Evolutionary conservation across 2,329 filamentous ascomycete genomes (phyloP).

Genomic region (Chaetomium sp.): DNA sequence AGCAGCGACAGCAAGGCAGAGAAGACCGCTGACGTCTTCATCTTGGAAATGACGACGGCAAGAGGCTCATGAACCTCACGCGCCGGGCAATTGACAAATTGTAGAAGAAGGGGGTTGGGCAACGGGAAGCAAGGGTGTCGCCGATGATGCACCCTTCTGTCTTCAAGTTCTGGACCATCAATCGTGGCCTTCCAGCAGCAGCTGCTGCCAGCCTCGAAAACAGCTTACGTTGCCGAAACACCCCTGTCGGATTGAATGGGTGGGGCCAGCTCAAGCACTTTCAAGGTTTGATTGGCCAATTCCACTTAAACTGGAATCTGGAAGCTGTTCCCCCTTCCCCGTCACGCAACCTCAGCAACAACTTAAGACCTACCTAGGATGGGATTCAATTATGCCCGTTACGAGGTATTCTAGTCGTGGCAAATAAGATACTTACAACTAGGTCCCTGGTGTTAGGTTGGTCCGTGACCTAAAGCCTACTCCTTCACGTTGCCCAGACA

Average conservation of each 20-base stretch:
- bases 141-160: conserved; percentile 29
- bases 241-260: conserved; percentile 27
- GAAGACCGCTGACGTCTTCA: conserved; percentile 55
- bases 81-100: conserved; percentile 32
- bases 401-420: no score
- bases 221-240: conserved; percentile 43
- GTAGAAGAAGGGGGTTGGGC: conserved; percentile 16
- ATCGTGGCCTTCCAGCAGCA: conserved; percentile 39
- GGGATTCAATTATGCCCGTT: no score
- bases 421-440: no score
- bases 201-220: conserved; percentile 35
- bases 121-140: conserved; percentile 29
- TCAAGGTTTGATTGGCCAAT: conserved; percentile 16
- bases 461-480: no score
- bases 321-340: no score
- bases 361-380: no score
- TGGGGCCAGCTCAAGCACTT: neutral
- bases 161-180: conserved; percentile 31
- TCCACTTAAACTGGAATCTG: no score
- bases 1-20: conserved; percentile 62
- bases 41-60: conserved; percentile 39
- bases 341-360: no score
- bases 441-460: no score
- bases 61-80: conserved; percentile 37
- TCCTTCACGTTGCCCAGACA: no score